Evolutionary conservation across 345 rosid genomes (phyloP), one percentile per base, ranked within the genome.

Genomic region (Psidium guajava): DNA sequence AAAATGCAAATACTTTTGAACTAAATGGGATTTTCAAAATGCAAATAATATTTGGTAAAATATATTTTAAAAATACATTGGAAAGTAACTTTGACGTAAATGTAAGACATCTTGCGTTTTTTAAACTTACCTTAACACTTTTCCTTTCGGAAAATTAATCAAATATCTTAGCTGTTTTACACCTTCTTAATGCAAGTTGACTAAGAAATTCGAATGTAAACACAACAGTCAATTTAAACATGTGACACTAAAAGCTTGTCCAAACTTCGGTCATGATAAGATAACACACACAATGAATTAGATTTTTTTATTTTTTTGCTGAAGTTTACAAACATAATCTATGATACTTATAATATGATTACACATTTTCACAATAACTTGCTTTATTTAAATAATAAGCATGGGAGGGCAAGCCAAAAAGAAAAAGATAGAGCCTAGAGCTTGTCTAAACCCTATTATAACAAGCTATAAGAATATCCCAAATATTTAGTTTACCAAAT

Each of bases 221-320:
- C 18, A 12, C 22, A 15, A 8, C 12, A 32, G 18, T 64, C 20
- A 11, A 28, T 64, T 0, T 27, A 15, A 64, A 64, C 22, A 32
- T 20, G 75, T 32, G 44, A 64, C 11, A 0, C 75, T 64, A 64
- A 64, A 32, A 64, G 75, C 75, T 64, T 28, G 74, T 7, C 22
- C 22, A 15, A 15, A 22, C 22, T 64, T 64, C 1, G 11, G 12
- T 64, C 3, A 0, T 8, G 75, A 15, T 20, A 16, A 1, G 22
- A 64, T 28, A 15, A 64, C 10, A 64, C 15, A 32, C 6, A 0
- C 36, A 28, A 15, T 15, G 22, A 16, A 64, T 28, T 64, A 64
- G 20, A 22, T 28, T 15, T 28, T 15, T 28, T 3, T 64, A 3
- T 1, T 28, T 28, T 28, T 64, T 64, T 11, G 0, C 0, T 28